phyloP scores from a whole-genome alignment of 2,329 filamentous ascomycete species.

The Monilinia laxa region DNA sequence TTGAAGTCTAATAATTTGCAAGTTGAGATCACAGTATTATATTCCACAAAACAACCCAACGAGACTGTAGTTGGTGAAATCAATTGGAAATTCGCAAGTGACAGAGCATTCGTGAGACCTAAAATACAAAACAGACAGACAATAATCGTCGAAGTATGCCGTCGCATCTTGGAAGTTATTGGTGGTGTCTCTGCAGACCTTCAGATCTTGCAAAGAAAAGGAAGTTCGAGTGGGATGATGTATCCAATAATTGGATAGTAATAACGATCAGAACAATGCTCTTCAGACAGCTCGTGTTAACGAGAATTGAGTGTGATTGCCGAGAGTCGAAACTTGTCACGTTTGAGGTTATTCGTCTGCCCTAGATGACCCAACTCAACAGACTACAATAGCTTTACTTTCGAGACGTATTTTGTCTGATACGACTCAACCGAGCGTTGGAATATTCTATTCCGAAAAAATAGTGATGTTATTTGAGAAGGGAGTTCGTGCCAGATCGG shows the following conservation, averaged over 20 bases:
- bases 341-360: conserved; percentile 19
- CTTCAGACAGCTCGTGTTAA: neutral
- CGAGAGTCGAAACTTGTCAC: conserved; percentile 16
- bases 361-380: neutral
- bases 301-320: neutral
- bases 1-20: conserved; percentile 37
- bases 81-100: conserved; percentile 39
- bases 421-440: conserved; percentile 3
- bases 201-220: conserved; percentile 12
- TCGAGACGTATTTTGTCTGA: conserved; percentile 18
- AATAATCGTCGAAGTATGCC: conserved; percentile 17
- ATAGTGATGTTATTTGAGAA: neutral
- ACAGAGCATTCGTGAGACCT: conserved; percentile 34
- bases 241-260: conserved; percentile 9
- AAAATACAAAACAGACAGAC: conserved; percentile 30
- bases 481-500: conserved; percentile 3
- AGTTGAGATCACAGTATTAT: conserved; percentile 34
- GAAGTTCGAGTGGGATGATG: conserved; percentile 8
- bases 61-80: conserved; percentile 34
- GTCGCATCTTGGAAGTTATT: conserved; percentile 19
- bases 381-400: conserved; percentile 16
- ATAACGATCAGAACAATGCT: conserved; percentile 1
- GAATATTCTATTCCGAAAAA: neutral
- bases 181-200: conserved; percentile 15
- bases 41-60: conserved; percentile 33